A percentile compares a stretch with the other conserved stretches of the same genome.
phyloP scores from a whole-genome alignment of 2,329 filamentous ascomycete genomes.

The Aspergillus fumigatus region DNA sequence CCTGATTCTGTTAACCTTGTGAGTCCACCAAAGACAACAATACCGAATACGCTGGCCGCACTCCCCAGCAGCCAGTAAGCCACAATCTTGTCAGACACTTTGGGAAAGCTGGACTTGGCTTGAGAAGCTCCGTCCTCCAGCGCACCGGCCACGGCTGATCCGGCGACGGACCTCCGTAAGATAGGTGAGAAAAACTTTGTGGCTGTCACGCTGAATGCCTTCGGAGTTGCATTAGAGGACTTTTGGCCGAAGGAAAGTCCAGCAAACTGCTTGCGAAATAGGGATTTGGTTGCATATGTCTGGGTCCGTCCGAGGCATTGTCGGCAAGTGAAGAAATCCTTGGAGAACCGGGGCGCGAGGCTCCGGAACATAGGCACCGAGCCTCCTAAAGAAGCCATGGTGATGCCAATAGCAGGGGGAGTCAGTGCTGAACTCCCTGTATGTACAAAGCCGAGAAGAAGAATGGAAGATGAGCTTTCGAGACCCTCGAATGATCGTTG shows the following conservation, averaged over 20 bases:
- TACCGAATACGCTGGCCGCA: constrained; percentile 90
- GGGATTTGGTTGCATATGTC: constrained; percentile 24
- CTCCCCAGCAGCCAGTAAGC: constrained; percentile 92
- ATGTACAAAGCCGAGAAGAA: constrained; percentile 1
- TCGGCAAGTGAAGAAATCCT: constrained; percentile 39
- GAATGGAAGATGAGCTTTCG: not conserved
- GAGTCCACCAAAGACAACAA: constrained; percentile 90
- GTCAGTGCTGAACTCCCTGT: not conserved
- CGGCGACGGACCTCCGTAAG: constrained; percentile 18
- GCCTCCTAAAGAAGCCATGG: constrained; percentile 32
- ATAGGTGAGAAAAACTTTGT: constrained; percentile 26
- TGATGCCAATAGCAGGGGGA: constrained; percentile 6
- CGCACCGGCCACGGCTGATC: constrained; percentile 16
- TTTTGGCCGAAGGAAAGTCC: constrained; percentile 24
- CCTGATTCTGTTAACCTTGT: constrained; percentile 94
- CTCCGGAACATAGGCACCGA: constrained; percentile 30
- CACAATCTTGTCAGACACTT: constrained; percentile 69
- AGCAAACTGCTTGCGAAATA: constrained; percentile 28
- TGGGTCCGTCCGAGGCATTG: constrained; percentile 35
- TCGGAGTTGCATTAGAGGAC: constrained; percentile 22
- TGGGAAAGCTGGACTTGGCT: constrained; percentile 45
- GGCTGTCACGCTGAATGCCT: constrained; percentile 19
- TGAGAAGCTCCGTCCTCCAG: constrained; percentile 22
- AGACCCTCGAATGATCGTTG: not conserved
- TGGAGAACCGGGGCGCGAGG: constrained; percentile 33